phyloP scores from a whole-genome alignment of 768 basidiomycete genomes.

The Podaxis sp. region DNA sequence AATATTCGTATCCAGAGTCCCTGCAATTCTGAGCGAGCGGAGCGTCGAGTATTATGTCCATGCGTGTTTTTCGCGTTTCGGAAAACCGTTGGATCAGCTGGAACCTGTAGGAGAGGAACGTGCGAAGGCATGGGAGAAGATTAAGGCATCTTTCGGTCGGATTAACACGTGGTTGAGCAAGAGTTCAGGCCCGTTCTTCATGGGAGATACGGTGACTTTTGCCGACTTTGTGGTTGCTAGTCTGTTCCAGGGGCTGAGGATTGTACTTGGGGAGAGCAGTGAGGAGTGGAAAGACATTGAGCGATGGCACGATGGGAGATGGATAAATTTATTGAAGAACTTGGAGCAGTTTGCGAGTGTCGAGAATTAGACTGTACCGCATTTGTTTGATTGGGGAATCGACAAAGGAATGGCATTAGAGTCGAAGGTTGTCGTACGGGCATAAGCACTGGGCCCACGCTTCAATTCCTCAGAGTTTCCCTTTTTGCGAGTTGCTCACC shows the following conservation, averaged over 20 bases:
- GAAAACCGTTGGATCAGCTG: not conserved
- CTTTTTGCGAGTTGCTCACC: no score
- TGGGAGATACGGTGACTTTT: conserved; percentile 32
- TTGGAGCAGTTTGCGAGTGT: conserved; percentile 22
- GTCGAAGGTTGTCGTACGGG: no score
- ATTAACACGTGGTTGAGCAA: conserved; percentile 23
- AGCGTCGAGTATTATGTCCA: not conserved
- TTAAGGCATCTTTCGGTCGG: conserved; percentile 19
- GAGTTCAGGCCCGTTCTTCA: conserved; percentile 23
- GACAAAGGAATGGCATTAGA: no score
- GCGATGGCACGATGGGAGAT: conserved; percentile 31
- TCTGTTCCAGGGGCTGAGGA: conserved; percentile 26
- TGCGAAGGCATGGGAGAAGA: conserved; percentile 21
- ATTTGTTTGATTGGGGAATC: no score
- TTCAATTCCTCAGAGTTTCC: no score
- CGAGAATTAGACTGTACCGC: not conserved
- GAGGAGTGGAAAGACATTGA: conserved; percentile 33
- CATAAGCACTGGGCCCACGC: no score
- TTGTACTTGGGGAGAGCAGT: conserved; percentile 30
- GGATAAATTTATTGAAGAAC: conserved; percentile 24
- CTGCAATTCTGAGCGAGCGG: not conserved
- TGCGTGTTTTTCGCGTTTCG: not conserved
- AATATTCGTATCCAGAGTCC: not conserved
- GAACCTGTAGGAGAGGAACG: conserved; percentile 17
- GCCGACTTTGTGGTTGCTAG: conserved; percentile 33